Evolutionary conservation across 345 rosid genomes (phyloP).

Genomic region (Syzygium aromaticum): DNA sequence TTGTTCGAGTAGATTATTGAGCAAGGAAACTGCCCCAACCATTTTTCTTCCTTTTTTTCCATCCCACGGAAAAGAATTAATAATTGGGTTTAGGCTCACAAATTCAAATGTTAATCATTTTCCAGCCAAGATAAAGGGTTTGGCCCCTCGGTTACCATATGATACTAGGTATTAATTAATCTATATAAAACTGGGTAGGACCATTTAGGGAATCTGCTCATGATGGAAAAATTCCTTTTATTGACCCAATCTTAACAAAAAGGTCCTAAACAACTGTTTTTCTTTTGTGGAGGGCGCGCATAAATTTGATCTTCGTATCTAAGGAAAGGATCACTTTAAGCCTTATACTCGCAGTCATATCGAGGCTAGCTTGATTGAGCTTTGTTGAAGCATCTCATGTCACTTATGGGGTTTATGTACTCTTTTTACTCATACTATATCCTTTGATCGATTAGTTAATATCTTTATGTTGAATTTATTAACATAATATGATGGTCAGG

Average conservation of each 20-base stretch:
- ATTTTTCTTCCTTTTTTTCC: not conserved
- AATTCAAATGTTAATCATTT: not conserved
- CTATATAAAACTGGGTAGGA: not conserved
- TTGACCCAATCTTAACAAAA: not conserved
- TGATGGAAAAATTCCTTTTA: not conserved
- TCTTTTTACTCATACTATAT: too few relatives aligned
- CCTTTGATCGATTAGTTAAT: too few relatives aligned
- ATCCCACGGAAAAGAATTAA: not conserved
- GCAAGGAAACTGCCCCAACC: not conserved
- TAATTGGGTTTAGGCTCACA: not conserved
- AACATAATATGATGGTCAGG: too few relatives aligned
- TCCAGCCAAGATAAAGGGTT: not conserved
- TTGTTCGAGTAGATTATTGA: not conserved
- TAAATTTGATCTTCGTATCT: not conserved
- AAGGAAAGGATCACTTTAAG: not conserved
- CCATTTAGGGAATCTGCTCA: not conserved
- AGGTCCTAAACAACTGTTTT: not conserved
- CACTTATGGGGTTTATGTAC: too few relatives aligned
- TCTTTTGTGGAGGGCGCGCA: not conserved
- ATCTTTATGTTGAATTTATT: too few relatives aligned
- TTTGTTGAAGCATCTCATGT: too few relatives aligned
- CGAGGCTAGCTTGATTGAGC: not conserved
- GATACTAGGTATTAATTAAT: not conserved
- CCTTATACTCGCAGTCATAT: not conserved
- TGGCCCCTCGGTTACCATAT: not conserved